Evolutionary conservation across 202 grass and related monocot species (phyloP).

Genomic region (Panicum virgatum): DNA sequence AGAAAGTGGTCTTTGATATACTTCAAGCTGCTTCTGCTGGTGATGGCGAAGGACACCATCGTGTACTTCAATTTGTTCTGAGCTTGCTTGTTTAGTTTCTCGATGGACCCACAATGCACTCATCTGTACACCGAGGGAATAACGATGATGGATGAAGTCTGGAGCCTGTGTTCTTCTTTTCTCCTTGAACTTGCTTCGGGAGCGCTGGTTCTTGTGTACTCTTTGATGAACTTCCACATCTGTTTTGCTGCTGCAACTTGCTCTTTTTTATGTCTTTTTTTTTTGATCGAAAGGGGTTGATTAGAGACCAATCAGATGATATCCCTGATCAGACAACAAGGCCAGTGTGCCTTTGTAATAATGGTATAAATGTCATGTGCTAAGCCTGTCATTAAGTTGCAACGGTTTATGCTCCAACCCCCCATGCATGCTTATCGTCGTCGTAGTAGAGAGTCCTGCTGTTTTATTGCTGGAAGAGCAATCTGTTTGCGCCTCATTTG

Average conservation of each 20-base stretch:
- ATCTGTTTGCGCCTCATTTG: not conserved
- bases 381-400: not conserved
- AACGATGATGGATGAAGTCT: slow-evolving; percentile 26
- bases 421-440: not conserved
- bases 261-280: not conserved
- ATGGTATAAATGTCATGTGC: slow-evolving; percentile 25
- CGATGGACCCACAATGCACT: not conserved
- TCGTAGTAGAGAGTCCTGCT: not conserved
- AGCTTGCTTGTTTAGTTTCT: slow-evolving; percentile 1
- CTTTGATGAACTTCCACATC: not conserved
- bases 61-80: slow-evolving; percentile 66
- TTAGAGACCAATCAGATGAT: slow-evolving; percentile 2
- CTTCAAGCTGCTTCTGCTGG: slow-evolving; percentile 70
- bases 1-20: slow-evolving; percentile 87
- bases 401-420: not conserved
- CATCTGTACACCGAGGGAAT: slow-evolving; percentile 29
- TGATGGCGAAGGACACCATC: slow-evolving; percentile 89
- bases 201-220: not conserved
- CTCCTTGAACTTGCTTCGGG: not conserved
- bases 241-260: not conserved
- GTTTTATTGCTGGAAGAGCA: not conserved
- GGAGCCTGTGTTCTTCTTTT: not conserved
- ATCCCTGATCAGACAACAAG: not conserved
- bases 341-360: slow-evolving; percentile 17
- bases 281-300: slow-evolving; percentile 18